These are phyloP conservation scores for Plectosphaerella cucumerina DNA, from an alignment of 2,329 filamentous ascomycete genomes.

Conservation along the genomic window DNA sequence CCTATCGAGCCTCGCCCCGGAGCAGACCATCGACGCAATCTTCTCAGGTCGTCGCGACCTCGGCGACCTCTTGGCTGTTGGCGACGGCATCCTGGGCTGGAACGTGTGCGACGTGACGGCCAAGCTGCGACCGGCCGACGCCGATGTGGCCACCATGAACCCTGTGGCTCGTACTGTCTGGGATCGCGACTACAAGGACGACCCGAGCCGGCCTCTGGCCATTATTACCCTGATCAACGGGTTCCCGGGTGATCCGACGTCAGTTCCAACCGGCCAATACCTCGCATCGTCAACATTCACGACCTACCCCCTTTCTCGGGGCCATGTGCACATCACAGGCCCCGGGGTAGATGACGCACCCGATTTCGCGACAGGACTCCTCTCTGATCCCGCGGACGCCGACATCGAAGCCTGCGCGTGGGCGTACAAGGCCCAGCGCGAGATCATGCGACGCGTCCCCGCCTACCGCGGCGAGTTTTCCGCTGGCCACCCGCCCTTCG, in stretches of 20 bases:
- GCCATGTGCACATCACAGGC: conserved; percentile 55
- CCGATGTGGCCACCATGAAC: conserved; percentile 47
- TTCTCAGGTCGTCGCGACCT: conserved; percentile 42
- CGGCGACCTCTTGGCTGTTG: conserved; percentile 38
- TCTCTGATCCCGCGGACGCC: conserved; percentile 43
- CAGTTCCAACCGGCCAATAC: conserved; percentile 37
- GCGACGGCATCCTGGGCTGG: conserved; percentile 50
- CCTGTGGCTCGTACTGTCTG: conserved; percentile 48
- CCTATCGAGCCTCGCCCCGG: conserved; percentile 20
- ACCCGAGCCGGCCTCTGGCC: conserved; percentile 40
- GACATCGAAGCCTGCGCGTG: conserved; percentile 56
- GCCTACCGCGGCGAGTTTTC: conserved; percentile 43
- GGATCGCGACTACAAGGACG: conserved; percentile 47
- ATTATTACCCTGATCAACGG: conserved; percentile 32
- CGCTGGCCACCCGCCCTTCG: conserved; percentile 37
- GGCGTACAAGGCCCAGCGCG: conserved; percentile 60
- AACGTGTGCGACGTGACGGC: conserved; percentile 50
- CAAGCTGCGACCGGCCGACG: conserved; percentile 51
- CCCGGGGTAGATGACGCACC: conserved; percentile 34
- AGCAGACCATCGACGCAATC: conserved; percentile 44
- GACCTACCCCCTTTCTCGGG: conserved; percentile 57
- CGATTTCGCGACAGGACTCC: conserved; percentile 55
- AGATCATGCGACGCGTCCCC: conserved; percentile 52
- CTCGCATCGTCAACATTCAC: conserved; percentile 49
- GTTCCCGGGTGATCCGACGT: background rate